Evolutionary conservation across 805 yeast genomes (phyloP).

Genomic region (Nakazawaea laoshanensis): DNA sequence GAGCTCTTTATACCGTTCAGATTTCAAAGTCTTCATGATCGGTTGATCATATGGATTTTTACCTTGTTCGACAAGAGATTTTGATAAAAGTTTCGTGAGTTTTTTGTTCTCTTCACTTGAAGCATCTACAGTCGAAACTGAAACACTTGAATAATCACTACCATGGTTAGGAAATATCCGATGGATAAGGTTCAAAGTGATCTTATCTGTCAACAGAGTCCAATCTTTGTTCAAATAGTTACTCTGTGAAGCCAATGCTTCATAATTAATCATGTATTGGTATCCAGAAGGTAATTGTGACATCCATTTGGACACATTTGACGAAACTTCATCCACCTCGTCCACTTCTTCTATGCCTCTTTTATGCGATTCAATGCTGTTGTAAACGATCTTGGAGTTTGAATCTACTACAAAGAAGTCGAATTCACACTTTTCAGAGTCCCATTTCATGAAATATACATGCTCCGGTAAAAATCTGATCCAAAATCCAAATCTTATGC

Average conservation of each 20-base stretch:
- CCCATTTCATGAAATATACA: slow-evolving; percentile 29
- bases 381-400: background rate
- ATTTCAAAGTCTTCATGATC: slow-evolving; percentile 21
- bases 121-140: slow-evolving; percentile 37
- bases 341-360: slow-evolving; percentile 12
- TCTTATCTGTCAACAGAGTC: slow-evolving; percentile 15
- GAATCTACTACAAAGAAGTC: slow-evolving; percentile 13
- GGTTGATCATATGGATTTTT: slow-evolving; percentile 17
- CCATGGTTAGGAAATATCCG: slow-evolving; percentile 17
- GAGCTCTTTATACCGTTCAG: slow-evolving; percentile 24
- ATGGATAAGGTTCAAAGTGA: slow-evolving; percentile 19
- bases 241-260: slow-evolving; percentile 1
- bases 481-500: slow-evolving; percentile 31
- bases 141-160: slow-evolving; percentile 10
- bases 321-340: slow-evolving; percentile 21
- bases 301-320: slow-evolving; percentile 19
- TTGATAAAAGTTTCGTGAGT: slow-evolving; percentile 26
- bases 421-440: slow-evolving; percentile 22
- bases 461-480: slow-evolving; percentile 25
- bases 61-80: slow-evolving; percentile 1
- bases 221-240: slow-evolving; percentile 18
- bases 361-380: background rate
- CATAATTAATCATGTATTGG: slow-evolving; percentile 29
- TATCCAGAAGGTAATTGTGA: slow-evolving; percentile 22
- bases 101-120: slow-evolving; percentile 40